phyloP scores from a whole-genome alignment of 768 basidiomycete species.

The Mycena capillaripes region DNA sequence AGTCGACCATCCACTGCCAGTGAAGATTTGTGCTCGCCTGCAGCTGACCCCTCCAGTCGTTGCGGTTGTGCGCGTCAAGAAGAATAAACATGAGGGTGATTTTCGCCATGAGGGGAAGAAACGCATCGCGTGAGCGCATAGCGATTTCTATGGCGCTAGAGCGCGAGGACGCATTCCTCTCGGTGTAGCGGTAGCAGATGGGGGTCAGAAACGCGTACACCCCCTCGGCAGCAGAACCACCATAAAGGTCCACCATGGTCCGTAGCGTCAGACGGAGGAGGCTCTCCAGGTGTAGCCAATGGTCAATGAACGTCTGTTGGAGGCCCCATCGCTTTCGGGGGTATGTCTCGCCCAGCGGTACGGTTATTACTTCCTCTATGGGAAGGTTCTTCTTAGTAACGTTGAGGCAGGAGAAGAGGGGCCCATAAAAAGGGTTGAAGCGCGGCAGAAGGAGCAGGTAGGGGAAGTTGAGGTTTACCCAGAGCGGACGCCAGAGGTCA shows the following conservation, averaged over 20 bases:
- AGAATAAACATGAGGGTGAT: conserved; percentile 26
- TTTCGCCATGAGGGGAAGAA: conserved; percentile 30
- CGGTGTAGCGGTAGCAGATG: conserved; percentile 26
- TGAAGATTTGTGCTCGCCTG: conserved; percentile 2
- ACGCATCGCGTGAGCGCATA: conserved; percentile 30
- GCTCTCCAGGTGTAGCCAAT: conserved; percentile 29
- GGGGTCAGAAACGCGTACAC: conserved; percentile 14
- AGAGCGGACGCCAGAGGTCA: conserved; percentile 26
- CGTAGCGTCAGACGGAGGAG: conserved; percentile 26
- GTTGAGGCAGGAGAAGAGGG: conserved; percentile 28
- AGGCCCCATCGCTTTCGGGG: conserved; percentile 26
- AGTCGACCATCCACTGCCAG: conserved; percentile 26
- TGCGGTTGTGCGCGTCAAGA: conserved; percentile 9
- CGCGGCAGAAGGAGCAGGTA: conserved; percentile 30
- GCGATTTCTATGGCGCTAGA: conserved; percentile 13
- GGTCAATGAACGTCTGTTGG: conserved; percentile 17
- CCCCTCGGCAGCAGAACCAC: conserved; percentile 19
- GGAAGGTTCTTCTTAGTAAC: conserved; percentile 18
- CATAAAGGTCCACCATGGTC: conserved; percentile 19
- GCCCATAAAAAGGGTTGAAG: conserved; percentile 26
- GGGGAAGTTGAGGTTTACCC: conserved; percentile 24
- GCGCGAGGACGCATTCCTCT: conserved; percentile 15
- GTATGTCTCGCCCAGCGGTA: background rate
- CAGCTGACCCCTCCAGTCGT: conserved; percentile 25
- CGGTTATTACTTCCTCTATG: conserved; percentile 3